Evolutionary conservation across 257 asterid genomes (phyloP).

Genomic region (Solanum gracilifrons): DNA sequence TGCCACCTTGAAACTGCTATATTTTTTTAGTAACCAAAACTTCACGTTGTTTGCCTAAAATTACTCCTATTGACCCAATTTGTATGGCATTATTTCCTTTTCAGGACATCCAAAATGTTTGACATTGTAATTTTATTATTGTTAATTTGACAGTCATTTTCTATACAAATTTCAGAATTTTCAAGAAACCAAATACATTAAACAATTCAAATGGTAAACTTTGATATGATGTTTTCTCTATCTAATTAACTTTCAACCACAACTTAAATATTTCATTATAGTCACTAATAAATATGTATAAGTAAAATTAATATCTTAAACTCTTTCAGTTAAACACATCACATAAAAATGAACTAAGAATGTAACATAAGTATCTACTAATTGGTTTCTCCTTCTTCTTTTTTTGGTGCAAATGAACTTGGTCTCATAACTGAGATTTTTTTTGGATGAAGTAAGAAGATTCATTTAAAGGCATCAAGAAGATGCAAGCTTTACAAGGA

Average conservation of each 20-base stretch:
- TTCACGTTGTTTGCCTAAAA: not conserved
- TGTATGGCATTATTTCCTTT: not conserved
- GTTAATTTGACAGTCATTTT: not conserved
- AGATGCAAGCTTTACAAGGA: not conserved
- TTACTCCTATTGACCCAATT: not conserved
- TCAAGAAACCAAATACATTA: not conserved
- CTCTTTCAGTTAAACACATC: not conserved
- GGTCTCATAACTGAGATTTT: not conserved
- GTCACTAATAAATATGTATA: not conserved
- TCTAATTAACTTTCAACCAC: not conserved
- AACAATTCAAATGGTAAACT: not conserved
- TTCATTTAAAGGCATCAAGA: not conserved
- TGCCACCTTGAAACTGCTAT: not conserved
- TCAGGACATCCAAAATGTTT: not conserved
- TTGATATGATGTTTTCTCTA: not conserved
- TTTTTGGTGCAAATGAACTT: not conserved
- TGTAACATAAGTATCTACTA: not conserved
- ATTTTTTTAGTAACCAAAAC: not conserved
- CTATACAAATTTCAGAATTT: not conserved
- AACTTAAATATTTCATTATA: not conserved
- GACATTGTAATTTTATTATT: not conserved
- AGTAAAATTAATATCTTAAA: not conserved
- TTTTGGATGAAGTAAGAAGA: not conserved
- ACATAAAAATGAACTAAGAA: not conserved
- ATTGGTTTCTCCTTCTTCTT: not conserved